Percentiles rank a stretch among this genome's conserved stretches.
phyloP scores from a whole-genome alignment of 148 eudicot genomes.

The Rhododendron simsii region DNA sequence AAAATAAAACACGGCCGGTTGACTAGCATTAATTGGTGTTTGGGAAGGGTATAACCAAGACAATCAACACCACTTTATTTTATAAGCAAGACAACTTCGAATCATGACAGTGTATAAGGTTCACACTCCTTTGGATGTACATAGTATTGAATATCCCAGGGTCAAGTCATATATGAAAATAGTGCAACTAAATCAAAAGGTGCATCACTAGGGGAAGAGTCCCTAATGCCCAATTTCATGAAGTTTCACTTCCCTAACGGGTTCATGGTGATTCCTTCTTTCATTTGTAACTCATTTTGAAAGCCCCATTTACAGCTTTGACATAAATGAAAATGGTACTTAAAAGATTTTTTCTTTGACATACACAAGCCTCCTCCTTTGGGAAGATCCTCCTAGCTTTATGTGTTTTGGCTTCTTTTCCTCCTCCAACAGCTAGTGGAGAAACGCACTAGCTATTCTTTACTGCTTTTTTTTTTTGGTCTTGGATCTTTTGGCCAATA shows the following conservation, averaged over 20 bases:
- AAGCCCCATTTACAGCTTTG: not conserved
- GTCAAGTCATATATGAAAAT: not conserved
- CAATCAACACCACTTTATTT: not conserved
- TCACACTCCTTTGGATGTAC: not conserved
- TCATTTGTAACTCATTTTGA: not conserved
- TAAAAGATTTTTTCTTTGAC: not conserved
- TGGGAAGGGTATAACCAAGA: not conserved
- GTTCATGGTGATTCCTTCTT: conserved; percentile 1
- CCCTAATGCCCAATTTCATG: not conserved
- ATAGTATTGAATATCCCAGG: not conserved
- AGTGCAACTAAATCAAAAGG: not conserved
- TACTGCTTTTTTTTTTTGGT: conserved; percentile 11
- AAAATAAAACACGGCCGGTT: not conserved
- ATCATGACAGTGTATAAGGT: not conserved
- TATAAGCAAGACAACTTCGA: not conserved
- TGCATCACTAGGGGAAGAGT: not conserved
- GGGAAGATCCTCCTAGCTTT: conserved; percentile 15
- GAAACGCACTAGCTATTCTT: conserved; percentile 13
- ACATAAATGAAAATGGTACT: not conserved
- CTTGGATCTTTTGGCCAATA: conserved; percentile 20
- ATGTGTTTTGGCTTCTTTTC: conserved; percentile 9
- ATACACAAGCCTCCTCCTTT: not conserved
- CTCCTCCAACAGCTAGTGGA: conserved; percentile 2
- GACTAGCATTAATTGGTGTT: not conserved
- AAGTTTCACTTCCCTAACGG: not conserved